A percentile compares a stretch with the other conserved stretches of the same genome.
These are phyloP conservation scores for Heimioporus sp. DNA, from an alignment of 768 basidiomycete genomes.

Conservation along the genomic window DNA sequence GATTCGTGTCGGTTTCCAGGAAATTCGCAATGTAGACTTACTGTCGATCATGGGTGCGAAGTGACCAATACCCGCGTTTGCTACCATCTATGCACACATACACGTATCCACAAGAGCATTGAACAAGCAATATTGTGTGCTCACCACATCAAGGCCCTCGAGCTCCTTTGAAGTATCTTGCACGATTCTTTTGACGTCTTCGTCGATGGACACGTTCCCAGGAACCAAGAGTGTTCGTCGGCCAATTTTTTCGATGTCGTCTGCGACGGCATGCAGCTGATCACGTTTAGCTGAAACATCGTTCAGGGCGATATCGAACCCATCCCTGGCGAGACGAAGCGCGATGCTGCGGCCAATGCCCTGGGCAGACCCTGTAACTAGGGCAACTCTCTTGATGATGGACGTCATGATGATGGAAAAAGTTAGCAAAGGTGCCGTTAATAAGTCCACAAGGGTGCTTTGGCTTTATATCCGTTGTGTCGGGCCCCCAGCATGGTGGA, in stretches of 20 bases:
- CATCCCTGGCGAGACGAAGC: slow-evolving; percentile 11
- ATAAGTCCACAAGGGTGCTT: no score
- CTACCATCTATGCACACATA: neutral
- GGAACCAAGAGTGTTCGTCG: slow-evolving; percentile 14
- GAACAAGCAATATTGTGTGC: neutral
- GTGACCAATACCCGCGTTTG: neutral
- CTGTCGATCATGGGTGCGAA: neutral
- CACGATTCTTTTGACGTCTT: slow-evolving; percentile 40
- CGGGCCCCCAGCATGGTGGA: no score
- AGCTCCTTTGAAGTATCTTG: slow-evolving; percentile 26
- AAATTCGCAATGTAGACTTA: no score
- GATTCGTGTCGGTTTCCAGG: no score
- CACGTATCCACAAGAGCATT: neutral
- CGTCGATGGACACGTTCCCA: slow-evolving; percentile 40
- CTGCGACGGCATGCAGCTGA: slow-evolving; percentile 1
- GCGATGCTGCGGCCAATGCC: slow-evolving; percentile 21
- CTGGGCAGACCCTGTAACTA: slow-evolving; percentile 29
- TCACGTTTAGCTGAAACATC: slow-evolving; percentile 18
- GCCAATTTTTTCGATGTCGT: slow-evolving; percentile 20
- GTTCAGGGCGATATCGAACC: slow-evolving; percentile 25
- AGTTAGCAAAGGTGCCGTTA: neutral
- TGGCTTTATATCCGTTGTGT: no score
- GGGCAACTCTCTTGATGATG: slow-evolving; percentile 23
- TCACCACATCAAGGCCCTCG: slow-evolving; percentile 14
- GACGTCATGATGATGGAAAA: neutral